Evolutionary conservation across 2,329 filamentous ascomycete genomes (phyloP), one percentile per base, ranked within the genome.

Genomic region (Botrytis medusae): DNA sequence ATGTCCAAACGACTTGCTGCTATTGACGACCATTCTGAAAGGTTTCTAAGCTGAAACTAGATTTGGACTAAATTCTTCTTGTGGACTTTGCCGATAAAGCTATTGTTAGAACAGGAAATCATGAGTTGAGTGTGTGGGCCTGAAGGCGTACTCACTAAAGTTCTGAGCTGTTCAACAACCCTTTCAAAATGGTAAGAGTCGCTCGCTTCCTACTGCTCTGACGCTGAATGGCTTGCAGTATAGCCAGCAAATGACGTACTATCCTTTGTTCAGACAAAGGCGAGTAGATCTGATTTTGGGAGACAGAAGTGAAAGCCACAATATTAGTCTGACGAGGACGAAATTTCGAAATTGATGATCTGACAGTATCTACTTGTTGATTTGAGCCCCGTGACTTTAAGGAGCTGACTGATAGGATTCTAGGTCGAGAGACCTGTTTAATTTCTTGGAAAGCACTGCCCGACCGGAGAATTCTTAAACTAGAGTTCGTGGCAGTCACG

Each of bases 1-100:
- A 34, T 71, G 34, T 12, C 34, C 60, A 57, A 71, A 34, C 32
- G 34, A 44, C 32, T 57, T 60, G 29, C 46, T 59, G 54, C 69
- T 59, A 29, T 71, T 69, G 65, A 69, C 37, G 18, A 32, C 37
- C 65, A 69, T 69, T 25, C 5, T 69, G 20, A 25, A 42, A 44
- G n/a, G 6, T 3, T 57, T 29, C n/a, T 42, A 9, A n/a, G 37
- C 65, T 57, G 4, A 4, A 20, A 57, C n/a, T 9, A 29, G 29
- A 22, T 18, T 22, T n/a, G 9, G 46, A 54, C 22, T 40, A 9
- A 40, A 54, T 40, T 8, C 46, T 42, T 16, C 18, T 51, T 40
- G 16, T 40, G n/a, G 4, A 68, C 42, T 16, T 54, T 68, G 34
- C 29, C 4, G 22, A 32, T 57, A 22, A 37, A 57, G 48, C 25